Conservation (phyloP, 192 early-diverging fungal genomes). For the Rhizophagus sp. region DNA sequence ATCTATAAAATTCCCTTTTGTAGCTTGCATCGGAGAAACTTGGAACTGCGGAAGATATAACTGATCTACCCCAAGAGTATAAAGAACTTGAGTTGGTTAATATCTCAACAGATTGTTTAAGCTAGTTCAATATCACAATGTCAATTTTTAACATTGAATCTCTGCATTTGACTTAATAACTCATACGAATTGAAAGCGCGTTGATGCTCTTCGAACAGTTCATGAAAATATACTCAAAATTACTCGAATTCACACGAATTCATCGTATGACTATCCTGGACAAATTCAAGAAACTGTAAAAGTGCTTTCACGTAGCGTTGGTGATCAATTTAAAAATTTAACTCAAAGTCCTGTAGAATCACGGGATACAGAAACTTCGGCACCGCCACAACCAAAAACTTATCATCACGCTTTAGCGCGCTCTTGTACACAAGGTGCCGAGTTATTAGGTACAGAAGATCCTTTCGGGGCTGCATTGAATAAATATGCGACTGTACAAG, state of each 20-base stretch:
- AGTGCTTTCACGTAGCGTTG: constrained; percentile 71
- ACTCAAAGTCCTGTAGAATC: constrained; percentile 49
- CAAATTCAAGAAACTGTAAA: constrained; percentile 67
- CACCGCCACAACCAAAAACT: constrained; percentile 53
- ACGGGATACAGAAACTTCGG: constrained; percentile 33
- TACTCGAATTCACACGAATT: constrained; percentile 69
- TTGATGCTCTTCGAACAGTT: constrained; percentile 71
- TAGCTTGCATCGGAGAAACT: constrained; percentile 92
- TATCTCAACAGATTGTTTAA: not conserved
- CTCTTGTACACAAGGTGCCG: constrained; percentile 65
- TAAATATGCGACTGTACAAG: constrained; percentile 84
- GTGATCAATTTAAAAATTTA: constrained; percentile 60
- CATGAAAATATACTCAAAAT: constrained; percentile 74
- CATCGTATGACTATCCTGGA: constrained; percentile 77
- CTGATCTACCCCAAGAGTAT: constrained; percentile 93
- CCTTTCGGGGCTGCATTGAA: constrained; percentile 84
- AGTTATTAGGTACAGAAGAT: constrained; percentile 73
- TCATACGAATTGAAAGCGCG: constrained; percentile 53
- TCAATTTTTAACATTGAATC: not conserved
- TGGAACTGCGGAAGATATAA: constrained; percentile 78
- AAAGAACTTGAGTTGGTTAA: constrained; percentile 83
- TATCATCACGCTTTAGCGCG: constrained; percentile 76
- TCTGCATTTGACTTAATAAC: not conserved
- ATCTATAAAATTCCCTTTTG: not conserved
- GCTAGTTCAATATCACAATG: not conserved